phyloP scores from a whole-genome alignment of 805 yeast genomes.

The Zygoascus flipseniorum region DNA sequence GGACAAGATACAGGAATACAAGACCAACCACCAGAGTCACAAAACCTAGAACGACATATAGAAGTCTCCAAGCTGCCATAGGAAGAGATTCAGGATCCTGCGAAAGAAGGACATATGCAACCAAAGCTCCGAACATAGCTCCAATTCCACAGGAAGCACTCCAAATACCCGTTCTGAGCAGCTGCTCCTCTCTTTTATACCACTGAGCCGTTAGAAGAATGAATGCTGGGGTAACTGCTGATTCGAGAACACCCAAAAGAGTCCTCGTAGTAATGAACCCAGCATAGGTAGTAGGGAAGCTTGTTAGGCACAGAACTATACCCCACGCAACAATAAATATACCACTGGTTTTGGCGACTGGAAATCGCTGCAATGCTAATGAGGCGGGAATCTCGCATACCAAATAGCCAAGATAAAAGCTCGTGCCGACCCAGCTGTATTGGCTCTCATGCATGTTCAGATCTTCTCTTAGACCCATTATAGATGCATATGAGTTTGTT shows the following conservation, averaged over 20 bases:
- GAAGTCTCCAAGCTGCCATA: constrained; percentile 42
- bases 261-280: constrained; percentile 42
- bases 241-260: constrained; percentile 44
- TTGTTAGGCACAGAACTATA: constrained; percentile 41
- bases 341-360: constrained; percentile 45
- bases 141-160: constrained; percentile 38
- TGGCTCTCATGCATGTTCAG: constrained; percentile 36
- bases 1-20: constrained; percentile 23
- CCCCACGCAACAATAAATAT: constrained; percentile 57
- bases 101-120: constrained; percentile 38
- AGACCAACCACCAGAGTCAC: constrained; percentile 36
- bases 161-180: constrained; percentile 37
- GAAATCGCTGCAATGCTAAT: constrained; percentile 44
- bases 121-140: constrained; percentile 37
- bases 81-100: constrained; percentile 14
- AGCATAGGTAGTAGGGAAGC: constrained; percentile 36
- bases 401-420: constrained; percentile 58
- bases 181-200: constrained; percentile 42
- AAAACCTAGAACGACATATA: constrained; percentile 49
- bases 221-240: constrained; percentile 50
- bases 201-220: constrained; percentile 50
- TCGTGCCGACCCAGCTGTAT: constrained; percentile 46
- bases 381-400: constrained; percentile 45
- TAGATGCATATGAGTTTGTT: constrained; percentile 43
- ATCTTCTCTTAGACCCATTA: constrained; percentile 42